Evolutionary conservation across 129 eudicot genomes (phyloP).

Genomic region (Helianthus annuus): DNA sequence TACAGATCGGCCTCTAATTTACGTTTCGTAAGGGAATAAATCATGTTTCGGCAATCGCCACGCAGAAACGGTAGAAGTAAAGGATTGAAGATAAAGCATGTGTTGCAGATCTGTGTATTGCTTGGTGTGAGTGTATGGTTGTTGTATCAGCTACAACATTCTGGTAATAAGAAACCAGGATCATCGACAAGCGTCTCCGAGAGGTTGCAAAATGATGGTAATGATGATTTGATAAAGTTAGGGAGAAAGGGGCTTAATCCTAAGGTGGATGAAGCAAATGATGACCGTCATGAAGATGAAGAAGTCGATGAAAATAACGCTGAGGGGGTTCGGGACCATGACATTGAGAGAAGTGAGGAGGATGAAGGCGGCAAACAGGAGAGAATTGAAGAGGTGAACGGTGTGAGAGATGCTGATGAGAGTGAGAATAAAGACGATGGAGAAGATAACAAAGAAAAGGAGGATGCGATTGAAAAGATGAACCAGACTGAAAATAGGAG

Average conservation of each 20-base stretch:
- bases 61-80: constrained; percentile 67
- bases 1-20: constrained; percentile 20
- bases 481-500: constrained; percentile 37
- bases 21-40: background rate
- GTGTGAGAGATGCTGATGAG: background rate
- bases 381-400: constrained; percentile 38
- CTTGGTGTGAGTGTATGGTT: constrained; percentile 77
- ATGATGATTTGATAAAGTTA: constrained; percentile 37
- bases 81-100: constrained; percentile 90
- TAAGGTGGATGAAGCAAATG: constrained; percentile 36
- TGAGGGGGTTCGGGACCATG: constrained; percentile 47
- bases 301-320: constrained; percentile 53
- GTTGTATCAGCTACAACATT: constrained; percentile 73
- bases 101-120: constrained; percentile 60
- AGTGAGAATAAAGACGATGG: constrained; percentile 28
- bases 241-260: constrained; percentile 84
- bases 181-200: constrained; percentile 29
- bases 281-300: constrained; percentile 47
- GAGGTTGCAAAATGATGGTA: constrained; percentile 34
- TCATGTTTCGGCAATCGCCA: constrained; percentile 81
- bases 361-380: constrained; percentile 25
- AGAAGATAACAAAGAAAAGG: constrained; percentile 31
- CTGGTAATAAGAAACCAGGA: constrained; percentile 41
- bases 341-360: constrained; percentile 34
- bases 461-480: constrained; percentile 41